Evolutionary conservation across 192 early-diverging fungal species (phyloP), one percentile per base, ranked within the genome.

Genomic region (Haplosporangium gracile): DNA sequence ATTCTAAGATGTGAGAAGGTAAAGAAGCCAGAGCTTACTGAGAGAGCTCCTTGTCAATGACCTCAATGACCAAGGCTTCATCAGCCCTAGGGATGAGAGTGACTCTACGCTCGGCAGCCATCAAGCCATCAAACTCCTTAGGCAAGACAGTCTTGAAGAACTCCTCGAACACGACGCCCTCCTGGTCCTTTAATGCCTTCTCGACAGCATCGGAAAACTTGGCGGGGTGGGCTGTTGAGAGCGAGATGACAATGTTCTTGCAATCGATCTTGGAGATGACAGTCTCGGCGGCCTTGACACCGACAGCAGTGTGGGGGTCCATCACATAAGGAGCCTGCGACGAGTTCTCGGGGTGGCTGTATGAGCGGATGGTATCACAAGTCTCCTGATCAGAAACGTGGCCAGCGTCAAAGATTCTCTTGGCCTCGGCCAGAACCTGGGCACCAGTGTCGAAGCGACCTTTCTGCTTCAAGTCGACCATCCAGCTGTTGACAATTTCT

Each of bases 241-340:
- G 89, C 60, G 95, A 95, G 32, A 97, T 88, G 70, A 81, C 70
- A 36, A 80, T 60, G 36, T 83, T 82, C 32, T 78, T 76, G 40
- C 32, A 75, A 29, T 26, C 51, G 43, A 65, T 76, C 60, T 83
- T 74, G 60, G 79, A 76, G 1, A 83, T 47, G 8, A 70, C 63
- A 4, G 74, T 81, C 74, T 98, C 96, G 10, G 97, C 96, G 15
- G 97, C 95, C 47, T 91, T 90, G 38, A 99, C 95, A 80, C 98
- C 98, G 70, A 99, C 97, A 8, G 98, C 97, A 2, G 98, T 99
- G 78, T 99, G 98, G 34, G 98, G 98, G 80, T 99, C 98, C 65
- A 99, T 91, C 47, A 98, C 85, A 68, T 99, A 99, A 1, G 90
- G 72, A 39, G 84, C 73, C n/a, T 87, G 81, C 13, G 89, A 71